phyloP scores from a whole-genome alignment of 306 rosid genomes.

The Quercus agrifolia region DNA sequence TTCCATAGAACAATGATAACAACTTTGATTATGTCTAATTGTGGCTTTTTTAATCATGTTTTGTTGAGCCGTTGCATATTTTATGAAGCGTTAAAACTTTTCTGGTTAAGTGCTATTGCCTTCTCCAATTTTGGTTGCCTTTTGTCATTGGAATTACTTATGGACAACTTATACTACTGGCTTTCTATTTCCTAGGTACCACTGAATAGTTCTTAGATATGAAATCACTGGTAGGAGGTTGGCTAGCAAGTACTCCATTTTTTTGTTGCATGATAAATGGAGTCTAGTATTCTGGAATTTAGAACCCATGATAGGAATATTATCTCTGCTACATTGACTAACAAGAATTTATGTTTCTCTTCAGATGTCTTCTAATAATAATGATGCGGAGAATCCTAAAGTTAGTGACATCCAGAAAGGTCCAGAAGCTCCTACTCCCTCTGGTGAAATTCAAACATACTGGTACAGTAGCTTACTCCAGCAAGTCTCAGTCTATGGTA shows the following conservation, averaged over 20 bases:
- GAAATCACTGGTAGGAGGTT: not conserved
- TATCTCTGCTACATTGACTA: not conserved
- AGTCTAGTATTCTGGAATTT: not conserved
- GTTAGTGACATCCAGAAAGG: constrained; percentile 28
- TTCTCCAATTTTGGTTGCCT: not conserved
- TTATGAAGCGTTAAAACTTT: not conserved
- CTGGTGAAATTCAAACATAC: constrained; percentile 26
- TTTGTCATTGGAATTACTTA: not conserved
- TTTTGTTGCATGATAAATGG: not conserved
- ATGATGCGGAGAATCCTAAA: constrained; percentile 42
- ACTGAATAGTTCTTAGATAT: not conserved
- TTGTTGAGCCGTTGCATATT: not conserved
- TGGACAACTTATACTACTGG: not conserved
- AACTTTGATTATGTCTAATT: not conserved
- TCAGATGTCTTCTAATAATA: constrained; percentile 42
- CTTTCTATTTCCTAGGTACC: not conserved
- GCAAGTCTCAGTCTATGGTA: constrained; percentile 63
- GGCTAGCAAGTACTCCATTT: not conserved
- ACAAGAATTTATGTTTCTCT: constrained; percentile 7
- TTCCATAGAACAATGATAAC: not conserved
- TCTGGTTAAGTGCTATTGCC: not conserved
- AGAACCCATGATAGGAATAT: not conserved
- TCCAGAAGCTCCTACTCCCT: constrained; percentile 20
- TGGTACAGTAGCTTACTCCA: constrained; percentile 44
- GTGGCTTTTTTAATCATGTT: not conserved